phyloP scores from a whole-genome alignment of 768 basidiomycete genomes.

The Tulasnella sp. region DNA sequence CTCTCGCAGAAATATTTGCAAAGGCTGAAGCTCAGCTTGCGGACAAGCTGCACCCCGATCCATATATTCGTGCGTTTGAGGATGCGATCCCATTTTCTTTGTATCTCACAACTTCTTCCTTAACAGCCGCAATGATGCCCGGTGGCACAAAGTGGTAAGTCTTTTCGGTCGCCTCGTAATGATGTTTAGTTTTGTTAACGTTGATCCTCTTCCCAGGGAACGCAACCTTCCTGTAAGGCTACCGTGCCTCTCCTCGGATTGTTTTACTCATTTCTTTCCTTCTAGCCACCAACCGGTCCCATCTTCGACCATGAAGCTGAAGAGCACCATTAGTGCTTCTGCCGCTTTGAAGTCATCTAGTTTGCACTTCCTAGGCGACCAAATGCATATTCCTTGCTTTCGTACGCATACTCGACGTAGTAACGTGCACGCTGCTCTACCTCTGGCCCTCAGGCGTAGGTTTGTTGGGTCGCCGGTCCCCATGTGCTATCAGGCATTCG shows the following conservation, averaged over 20 bases:
- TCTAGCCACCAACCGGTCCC: slow-evolving; percentile 22
- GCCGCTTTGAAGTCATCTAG: background rate
- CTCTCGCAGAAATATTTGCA: slow-evolving; percentile 69
- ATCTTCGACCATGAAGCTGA: slow-evolving; percentile 26
- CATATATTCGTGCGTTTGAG: slow-evolving; percentile 74
- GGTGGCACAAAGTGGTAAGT: slow-evolving; percentile 96
- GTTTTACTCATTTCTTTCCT: background rate
- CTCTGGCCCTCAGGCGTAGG: background rate
- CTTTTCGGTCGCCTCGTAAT: background rate
- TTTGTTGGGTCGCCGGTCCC: background rate
- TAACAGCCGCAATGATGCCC: slow-evolving; percentile 70
- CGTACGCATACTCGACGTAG: background rate
- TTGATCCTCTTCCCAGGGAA: slow-evolving; percentile 52
- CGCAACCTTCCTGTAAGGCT: slow-evolving; percentile 65
- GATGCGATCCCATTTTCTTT: background rate
- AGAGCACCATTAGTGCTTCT: slow-evolving; percentile 1
- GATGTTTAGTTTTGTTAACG: slow-evolving; percentile 25
- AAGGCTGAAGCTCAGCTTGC: slow-evolving; percentile 75
- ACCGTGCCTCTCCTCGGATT: background rate
- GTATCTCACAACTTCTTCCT: background rate
- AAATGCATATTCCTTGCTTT: background rate
- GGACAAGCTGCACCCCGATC: slow-evolving; percentile 75
- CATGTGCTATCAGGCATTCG: background rate
- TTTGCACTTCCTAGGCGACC: background rate
- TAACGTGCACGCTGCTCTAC: background rate